Percentiles rank a stretch among this genome's conserved stretches.
phyloP scores from a whole-genome alignment of 331 rosid species.

The Malus hybrid region DNA sequence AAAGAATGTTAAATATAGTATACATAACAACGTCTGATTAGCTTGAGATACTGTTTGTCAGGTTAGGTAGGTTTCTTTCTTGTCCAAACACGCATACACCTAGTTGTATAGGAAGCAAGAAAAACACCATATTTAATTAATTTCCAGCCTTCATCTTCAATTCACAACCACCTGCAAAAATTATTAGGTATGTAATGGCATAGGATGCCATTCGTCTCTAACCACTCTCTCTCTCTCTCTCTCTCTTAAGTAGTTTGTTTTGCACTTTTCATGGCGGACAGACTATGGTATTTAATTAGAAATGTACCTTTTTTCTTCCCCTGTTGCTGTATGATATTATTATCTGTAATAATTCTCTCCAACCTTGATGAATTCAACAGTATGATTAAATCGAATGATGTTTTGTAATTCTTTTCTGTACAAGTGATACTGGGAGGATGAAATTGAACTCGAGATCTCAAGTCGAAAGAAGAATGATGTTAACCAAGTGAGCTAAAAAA shows the following conservation, averaged over 20 bases:
- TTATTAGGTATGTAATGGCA: background rate
- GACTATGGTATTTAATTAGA: background rate
- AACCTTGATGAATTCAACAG: background rate
- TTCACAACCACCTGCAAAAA: background rate
- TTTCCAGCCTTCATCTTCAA: background rate
- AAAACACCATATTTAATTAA: background rate
- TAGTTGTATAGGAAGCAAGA: background rate
- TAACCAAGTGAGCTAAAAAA: no score
- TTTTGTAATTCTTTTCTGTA: background rate
- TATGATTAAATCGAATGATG: background rate
- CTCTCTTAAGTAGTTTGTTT: background rate
- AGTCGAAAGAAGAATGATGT: rapidly evolving
- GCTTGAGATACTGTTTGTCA: background rate
- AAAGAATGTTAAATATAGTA: no score
- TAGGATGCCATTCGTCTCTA: background rate
- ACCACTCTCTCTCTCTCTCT: background rate
- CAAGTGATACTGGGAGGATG: no score
- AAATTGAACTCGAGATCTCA: background rate
- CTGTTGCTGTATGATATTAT: background rate
- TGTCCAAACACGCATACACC: background rate
- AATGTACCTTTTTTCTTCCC: background rate
- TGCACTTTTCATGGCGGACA: background rate
- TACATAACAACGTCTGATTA: background rate
- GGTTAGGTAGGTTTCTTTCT: background rate
- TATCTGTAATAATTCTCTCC: background rate